A percentile compares a stretch with the other conserved stretches of the same genome.
These are phyloP conservation scores for Solanum virginianum DNA, from an alignment of 257 asterid genomes.

Conservation along the genomic window DNA sequence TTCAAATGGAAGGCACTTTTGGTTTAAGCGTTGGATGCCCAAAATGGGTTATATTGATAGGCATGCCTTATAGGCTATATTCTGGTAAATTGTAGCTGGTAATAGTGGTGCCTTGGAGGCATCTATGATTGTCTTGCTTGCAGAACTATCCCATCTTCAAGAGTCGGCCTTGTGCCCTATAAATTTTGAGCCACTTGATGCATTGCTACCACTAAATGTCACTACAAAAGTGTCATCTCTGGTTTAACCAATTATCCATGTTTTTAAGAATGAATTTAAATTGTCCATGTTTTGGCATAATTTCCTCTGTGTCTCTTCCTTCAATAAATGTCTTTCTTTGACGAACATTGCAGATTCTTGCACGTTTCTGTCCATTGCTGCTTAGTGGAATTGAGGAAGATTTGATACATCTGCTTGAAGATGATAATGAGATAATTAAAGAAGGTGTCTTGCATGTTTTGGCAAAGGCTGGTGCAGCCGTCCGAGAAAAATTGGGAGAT, in stretches of 20 bases:
- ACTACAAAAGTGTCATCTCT: neutral
- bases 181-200: neutral
- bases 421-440: conserved; percentile 91
- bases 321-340: conserved; percentile 6
- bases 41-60: neutral
- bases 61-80: neutral
- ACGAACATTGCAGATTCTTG: conserved; percentile 58
- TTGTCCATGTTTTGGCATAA: neutral
- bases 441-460: conserved; percentile 96
- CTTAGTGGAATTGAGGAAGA: conserved; percentile 89
- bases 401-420: conserved; percentile 79
- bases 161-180: neutral
- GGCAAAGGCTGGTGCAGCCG: conserved; percentile 97
- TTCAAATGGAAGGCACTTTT: neutral
- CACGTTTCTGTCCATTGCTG: conserved; percentile 82
- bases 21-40: neutral
- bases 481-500: conserved; percentile 91
- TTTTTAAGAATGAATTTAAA: neutral
- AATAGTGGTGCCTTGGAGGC: neutral
- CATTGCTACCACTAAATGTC: neutral
- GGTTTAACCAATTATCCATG: neutral
- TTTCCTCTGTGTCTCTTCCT: neutral
- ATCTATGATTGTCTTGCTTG: neutral
- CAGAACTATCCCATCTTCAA: neutral
- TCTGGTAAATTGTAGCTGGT: neutral